Evolutionary conservation across 2,329 filamentous ascomycete species (phyloP).

Genomic region (Fusarium sp.): DNA sequence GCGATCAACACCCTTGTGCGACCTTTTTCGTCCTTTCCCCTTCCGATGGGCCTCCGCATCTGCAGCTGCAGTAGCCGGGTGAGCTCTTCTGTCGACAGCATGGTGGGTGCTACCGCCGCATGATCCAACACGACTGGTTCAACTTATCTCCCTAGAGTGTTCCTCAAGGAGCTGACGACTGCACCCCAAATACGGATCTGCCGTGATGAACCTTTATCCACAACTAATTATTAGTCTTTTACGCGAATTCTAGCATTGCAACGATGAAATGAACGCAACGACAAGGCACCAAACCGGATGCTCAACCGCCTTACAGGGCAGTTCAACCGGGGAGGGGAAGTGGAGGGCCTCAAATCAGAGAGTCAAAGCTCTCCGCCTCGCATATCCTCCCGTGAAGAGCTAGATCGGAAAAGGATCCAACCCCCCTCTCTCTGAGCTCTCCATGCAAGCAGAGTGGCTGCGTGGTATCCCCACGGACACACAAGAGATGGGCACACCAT

Average conservation of each 20-base stretch:
- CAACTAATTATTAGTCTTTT: slow-evolving; percentile 6
- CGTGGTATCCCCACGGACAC: slow-evolving; percentile 41
- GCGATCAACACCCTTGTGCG: slow-evolving; percentile 34
- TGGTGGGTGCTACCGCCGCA: slow-evolving; percentile 40
- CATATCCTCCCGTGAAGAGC: slow-evolving; percentile 39
- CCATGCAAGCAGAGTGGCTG: slow-evolving; percentile 46
- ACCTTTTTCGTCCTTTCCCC: slow-evolving; percentile 39
- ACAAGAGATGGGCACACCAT: slow-evolving; percentile 48
- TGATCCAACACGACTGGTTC: slow-evolving; percentile 33
- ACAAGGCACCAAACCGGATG: slow-evolving; percentile 10
- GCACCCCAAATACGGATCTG: slow-evolving; percentile 34
- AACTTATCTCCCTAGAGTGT: slow-evolving; percentile 22
- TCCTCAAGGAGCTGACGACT: slow-evolving; percentile 26
- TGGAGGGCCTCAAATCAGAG: slow-evolving; percentile 43
- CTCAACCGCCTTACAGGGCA: slow-evolving; percentile 31
- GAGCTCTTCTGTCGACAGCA: slow-evolving; percentile 38
- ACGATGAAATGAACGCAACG: neutral
- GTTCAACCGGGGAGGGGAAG: slow-evolving; percentile 35
- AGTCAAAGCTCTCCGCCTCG: slow-evolving; percentile 44
- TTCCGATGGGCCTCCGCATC: slow-evolving; percentile 43
- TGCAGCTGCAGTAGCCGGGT: slow-evolving; percentile 42
- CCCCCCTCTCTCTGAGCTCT: slow-evolving; percentile 38
- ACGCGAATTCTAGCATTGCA: neutral
- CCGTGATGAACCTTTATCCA: slow-evolving; percentile 25
- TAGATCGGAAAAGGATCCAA: slow-evolving; percentile 44